These are phyloP conservation scores for Vinca minor DNA, from an alignment of 257 asterid genomes.

Conservation along the genomic window DNA sequence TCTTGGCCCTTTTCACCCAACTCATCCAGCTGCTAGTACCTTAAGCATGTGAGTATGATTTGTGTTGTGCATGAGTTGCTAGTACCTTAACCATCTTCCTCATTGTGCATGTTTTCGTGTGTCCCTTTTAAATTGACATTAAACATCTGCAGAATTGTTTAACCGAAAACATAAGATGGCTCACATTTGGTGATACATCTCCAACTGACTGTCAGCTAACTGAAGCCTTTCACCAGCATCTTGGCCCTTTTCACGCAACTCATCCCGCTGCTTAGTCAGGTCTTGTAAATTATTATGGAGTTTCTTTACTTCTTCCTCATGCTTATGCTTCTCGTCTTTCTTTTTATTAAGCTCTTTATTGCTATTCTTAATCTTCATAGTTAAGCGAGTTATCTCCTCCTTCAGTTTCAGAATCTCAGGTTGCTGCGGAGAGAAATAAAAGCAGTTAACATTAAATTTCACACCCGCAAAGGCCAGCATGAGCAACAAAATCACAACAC, in stretches of 20 bases:
- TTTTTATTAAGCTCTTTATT: conserved; percentile 66
- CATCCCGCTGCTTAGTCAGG: conserved; percentile 70
- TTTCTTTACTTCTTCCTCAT: conserved; percentile 57
- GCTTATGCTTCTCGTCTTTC: conserved; percentile 69
- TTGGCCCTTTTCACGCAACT: conserved; percentile 64
- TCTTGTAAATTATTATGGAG: conserved; percentile 76
- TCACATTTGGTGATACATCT: conserved; percentile 87
- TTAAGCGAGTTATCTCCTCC: conserved; percentile 79
- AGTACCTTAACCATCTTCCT: too few species aligned
- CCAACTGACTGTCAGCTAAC: conserved; percentile 91
- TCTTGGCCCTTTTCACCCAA: conserved; percentile 69
- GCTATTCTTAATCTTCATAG: conserved; percentile 64
- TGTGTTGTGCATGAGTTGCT: too few species aligned
- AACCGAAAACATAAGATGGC: conserved; percentile 20
- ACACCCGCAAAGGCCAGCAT: neutral
- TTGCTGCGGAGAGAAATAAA: conserved; percentile 51
- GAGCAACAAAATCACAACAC: neutral
- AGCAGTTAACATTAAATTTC: neutral
- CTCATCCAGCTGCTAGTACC: conserved; percentile 74
- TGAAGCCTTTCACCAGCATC: conserved; percentile 87
- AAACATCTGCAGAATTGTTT: conserved; percentile 9
- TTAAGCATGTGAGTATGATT: too few species aligned
- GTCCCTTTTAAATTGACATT: conserved; percentile 7
- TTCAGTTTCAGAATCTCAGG: conserved; percentile 81
- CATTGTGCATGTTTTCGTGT: too few species aligned